Conservation (phyloP, 1,139 yeast species). For the Casaregolazyma lundiana region DNA sequence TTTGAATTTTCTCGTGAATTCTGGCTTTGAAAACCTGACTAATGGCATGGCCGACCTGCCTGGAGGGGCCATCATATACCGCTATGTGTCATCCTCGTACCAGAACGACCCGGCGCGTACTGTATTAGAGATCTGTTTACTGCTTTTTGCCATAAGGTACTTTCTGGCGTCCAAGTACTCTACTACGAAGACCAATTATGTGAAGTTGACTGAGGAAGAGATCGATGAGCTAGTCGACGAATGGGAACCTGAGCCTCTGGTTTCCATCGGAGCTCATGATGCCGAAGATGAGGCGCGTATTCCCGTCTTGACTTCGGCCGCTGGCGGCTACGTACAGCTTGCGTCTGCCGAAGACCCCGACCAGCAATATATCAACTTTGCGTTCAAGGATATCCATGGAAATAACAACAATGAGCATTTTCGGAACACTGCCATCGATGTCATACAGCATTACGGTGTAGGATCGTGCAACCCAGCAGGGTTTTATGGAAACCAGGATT, state of each 20-base stretch:
- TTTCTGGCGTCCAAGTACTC: slow-evolving; percentile 78
- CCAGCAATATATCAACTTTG: slow-evolving; percentile 29
- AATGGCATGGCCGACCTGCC: slow-evolving; percentile 40
- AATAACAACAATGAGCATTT: slow-evolving; percentile 52
- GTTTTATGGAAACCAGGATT: slow-evolving; percentile 93
- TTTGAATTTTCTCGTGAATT: slow-evolving; percentile 14
- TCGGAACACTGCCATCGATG: slow-evolving; percentile 51
- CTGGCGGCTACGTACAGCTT: slow-evolving; percentile 47
- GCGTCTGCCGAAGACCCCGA: slow-evolving; percentile 16
- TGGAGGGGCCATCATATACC: slow-evolving; percentile 70
- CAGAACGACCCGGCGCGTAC: slow-evolving; percentile 94
- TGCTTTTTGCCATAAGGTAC: slow-evolving; percentile 81
- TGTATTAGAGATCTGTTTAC: slow-evolving; percentile 67
- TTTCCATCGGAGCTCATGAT: slow-evolving; percentile 46
- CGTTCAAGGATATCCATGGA: slow-evolving; percentile 48
- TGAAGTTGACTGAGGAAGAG: slow-evolving; percentile 60
- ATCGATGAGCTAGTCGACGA: slow-evolving; percentile 80
- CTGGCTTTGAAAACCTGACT: slow-evolving; percentile 13
- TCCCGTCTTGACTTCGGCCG: slow-evolving; percentile 60
- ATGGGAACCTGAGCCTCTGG: slow-evolving; percentile 88
- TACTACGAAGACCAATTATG: slow-evolving; percentile 68
- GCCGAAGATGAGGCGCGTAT: slow-evolving; percentile 57
- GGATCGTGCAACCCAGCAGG: slow-evolving; percentile 99
- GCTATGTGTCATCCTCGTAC: slow-evolving; percentile 84
- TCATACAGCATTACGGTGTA: slow-evolving; percentile 74